Percentiles rank a stretch among this genome's conserved stretches.
Conservation (phyloP, 345 rosid species). For the Camelina neglecta region DNA sequence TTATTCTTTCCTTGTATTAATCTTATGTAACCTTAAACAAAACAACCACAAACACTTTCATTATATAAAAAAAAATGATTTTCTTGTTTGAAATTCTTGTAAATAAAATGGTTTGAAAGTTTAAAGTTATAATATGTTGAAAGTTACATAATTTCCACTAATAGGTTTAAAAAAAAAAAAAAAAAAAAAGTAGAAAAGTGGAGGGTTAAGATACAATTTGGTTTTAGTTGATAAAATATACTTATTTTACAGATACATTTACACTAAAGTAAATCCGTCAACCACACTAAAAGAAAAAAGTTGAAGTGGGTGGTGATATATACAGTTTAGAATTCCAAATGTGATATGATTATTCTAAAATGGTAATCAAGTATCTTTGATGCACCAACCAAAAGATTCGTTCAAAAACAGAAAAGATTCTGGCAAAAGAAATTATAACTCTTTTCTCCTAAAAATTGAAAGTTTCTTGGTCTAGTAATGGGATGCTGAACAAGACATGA, state of each 20-base stretch:
- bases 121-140: too few relatives aligned
- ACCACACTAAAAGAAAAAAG: background rate
- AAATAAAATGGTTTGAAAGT: background rate
- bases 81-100: background rate
- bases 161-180: too few relatives aligned
- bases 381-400: constrained; percentile 30
- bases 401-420: constrained; percentile 1
- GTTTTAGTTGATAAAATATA: too few relatives aligned
- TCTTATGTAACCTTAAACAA: background rate
- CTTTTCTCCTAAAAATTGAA: constrained; percentile 1
- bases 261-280: background rate
- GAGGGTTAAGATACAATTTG: background rate
- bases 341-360: constrained; percentile 13
- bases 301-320: background rate
- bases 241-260: too few relatives aligned
- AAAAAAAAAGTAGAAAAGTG: too few relatives aligned
- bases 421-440: background rate
- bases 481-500: constrained; percentile 28
- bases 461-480: constrained; percentile 29
- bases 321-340: background rate
- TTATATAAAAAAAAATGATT: background rate
- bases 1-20: background rate
- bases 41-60: background rate
- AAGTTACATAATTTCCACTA: too few relatives aligned
- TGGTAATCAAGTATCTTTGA: constrained; percentile 20